Conservation (phyloP, 1,284 basidiomycete genomes). For the Cryptococcus wingfieldii region DNA sequence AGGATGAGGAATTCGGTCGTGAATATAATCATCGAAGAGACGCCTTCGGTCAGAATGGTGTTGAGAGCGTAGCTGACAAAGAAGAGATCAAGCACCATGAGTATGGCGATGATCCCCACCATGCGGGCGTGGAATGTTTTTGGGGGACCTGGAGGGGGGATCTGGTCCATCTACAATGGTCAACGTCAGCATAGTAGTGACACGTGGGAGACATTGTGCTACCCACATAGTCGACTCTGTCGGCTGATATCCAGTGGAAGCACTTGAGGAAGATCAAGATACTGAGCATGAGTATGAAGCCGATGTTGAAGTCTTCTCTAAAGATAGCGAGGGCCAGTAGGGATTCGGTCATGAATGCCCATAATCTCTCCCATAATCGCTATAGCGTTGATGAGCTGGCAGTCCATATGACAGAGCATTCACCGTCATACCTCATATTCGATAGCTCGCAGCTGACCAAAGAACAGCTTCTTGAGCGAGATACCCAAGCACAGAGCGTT, state of each 20-base stretch:
- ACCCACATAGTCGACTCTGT: slow-evolving; percentile 90
- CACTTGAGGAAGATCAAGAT: slow-evolving; percentile 91
- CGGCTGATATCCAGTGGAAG: slow-evolving; percentile 94
- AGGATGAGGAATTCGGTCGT: slow-evolving; percentile 94
- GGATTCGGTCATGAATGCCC: slow-evolving; percentile 97
- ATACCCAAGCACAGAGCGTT: slow-evolving; percentile 71
- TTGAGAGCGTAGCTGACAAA: slow-evolving; percentile 38
- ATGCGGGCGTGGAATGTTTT: slow-evolving; percentile 80
- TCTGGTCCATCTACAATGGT: slow-evolving; percentile 86
- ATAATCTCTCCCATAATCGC: slow-evolving; percentile 90
- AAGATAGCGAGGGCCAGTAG: slow-evolving; percentile 95
- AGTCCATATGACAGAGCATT: neutral
- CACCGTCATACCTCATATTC: slow-evolving; percentile 75
- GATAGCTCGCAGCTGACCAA: slow-evolving; percentile 78
- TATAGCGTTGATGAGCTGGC: slow-evolving; percentile 39
- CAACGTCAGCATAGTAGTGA: neutral
- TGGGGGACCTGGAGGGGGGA: slow-evolving; percentile 77
- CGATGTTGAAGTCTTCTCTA: slow-evolving; percentile 81
- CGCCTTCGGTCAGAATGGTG: slow-evolving; percentile 53
- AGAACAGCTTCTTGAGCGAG: slow-evolving; percentile 80
- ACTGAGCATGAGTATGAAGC: slow-evolving; percentile 87
- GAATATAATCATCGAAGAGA: slow-evolving; percentile 83
- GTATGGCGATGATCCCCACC: slow-evolving; percentile 49
- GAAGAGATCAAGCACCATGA: slow-evolving; percentile 35
- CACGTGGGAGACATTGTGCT: neutral